A percentile compares a stretch with the other conserved stretches of the same genome.
phyloP scores from a whole-genome alignment of 176 grass and related monocot genomes.

The Puya raimondii region DNA sequence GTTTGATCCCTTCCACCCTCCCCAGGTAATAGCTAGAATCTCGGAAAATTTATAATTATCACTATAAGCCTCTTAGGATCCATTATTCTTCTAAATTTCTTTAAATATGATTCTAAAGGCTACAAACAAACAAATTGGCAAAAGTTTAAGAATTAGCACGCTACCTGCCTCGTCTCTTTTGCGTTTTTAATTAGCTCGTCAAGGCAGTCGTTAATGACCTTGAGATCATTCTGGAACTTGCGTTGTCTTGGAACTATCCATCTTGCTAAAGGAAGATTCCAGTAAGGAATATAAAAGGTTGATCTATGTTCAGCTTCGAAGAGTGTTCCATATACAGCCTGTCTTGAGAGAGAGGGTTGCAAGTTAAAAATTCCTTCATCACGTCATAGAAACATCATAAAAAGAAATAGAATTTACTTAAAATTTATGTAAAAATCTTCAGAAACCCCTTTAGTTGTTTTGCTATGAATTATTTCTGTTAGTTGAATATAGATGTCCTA shows the following conservation, averaged over 20 bases:
- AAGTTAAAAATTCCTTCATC: conserved; percentile 9
- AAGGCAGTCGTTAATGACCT: conserved; percentile 88
- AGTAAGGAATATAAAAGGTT: conserved; percentile 95
- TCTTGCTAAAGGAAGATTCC: conserved; percentile 82
- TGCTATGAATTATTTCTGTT: no score
- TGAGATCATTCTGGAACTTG: conserved; percentile 78
- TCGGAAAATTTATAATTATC: no score
- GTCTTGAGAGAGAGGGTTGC: conserved; percentile 10
- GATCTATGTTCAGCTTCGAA: conserved; percentile 96
- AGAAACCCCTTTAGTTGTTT: no score
- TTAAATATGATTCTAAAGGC: conserved; percentile 1
- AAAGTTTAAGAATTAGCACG: conserved; percentile 4
- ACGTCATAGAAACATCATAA: conserved; percentile 15
- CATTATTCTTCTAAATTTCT: neutral
- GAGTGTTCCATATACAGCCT: conserved; percentile 98
- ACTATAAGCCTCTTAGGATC: neutral
- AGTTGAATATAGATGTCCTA: no score
- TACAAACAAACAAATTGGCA: neutral
- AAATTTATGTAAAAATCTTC: no score
- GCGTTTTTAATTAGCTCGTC: conserved; percentile 91
- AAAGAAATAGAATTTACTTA: conserved; percentile 3
- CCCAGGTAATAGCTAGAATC: no score
- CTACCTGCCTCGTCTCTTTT: conserved; percentile 86
- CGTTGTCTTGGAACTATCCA: conserved; percentile 87
- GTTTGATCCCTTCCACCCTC: neutral